phyloP scores from a whole-genome alignment of 305 asterid genomes.

The Lippia alba region DNA sequence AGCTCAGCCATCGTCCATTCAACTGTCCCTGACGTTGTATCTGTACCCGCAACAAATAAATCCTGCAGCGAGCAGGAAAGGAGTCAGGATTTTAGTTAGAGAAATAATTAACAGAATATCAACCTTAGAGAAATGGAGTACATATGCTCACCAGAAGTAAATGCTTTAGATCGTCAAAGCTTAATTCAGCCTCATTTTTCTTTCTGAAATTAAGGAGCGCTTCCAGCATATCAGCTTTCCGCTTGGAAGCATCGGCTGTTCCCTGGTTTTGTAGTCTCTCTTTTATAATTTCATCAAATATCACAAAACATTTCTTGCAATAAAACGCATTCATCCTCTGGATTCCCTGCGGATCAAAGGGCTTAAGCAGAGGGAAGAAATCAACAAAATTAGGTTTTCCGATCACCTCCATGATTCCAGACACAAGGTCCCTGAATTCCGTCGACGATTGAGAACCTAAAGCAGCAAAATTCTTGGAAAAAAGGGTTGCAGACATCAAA shows the following conservation, averaged over 20 bases:
- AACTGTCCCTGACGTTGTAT: background rate
- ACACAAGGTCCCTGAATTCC: background rate
- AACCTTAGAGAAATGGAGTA: too few relatives aligned
- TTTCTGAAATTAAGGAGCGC: background rate
- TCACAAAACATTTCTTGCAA: background rate
- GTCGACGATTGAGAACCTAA: background rate
- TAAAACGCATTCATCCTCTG: background rate
- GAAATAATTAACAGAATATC: too few relatives aligned
- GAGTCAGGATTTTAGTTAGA: too few relatives aligned
- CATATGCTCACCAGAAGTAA: background rate
- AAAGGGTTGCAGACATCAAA: background rate
- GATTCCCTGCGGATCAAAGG: slow-evolving; percentile 24
- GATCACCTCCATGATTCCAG: background rate
- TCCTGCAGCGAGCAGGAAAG: background rate
- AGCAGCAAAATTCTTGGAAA: background rate
- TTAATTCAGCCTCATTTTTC: background rate
- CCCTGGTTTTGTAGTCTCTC: background rate
- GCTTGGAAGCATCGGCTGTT: too few relatives aligned
- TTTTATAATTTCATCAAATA: background rate
- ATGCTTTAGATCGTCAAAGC: background rate
- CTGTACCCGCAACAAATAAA: background rate
- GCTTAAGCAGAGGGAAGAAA: slow-evolving; percentile 10
- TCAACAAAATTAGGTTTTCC: slow-evolving; percentile 21
- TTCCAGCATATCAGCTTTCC: background rate
- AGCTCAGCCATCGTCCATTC: background rate